A percentile compares a stretch with the other conserved stretches of the same genome.
phyloP scores from a whole-genome alignment of 1,284 basidiomycete species.

The Rhodotorula sp. region DNA sequence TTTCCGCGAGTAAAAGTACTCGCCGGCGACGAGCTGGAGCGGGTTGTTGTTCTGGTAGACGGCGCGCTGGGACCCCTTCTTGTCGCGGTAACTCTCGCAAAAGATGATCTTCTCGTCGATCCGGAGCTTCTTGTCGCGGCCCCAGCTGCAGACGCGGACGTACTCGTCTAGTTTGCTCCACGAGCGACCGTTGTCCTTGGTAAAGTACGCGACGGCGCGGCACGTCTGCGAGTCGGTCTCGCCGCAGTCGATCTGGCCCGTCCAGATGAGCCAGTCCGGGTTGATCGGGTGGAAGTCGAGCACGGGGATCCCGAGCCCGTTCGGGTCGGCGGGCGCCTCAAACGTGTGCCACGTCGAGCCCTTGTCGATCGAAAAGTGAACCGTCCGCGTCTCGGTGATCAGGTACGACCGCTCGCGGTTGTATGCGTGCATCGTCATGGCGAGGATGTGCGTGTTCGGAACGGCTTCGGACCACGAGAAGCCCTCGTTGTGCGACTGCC shows the following conservation, averaged over 20 bases:
- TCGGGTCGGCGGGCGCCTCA: constrained; percentile 67
- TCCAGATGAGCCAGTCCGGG: constrained; percentile 86
- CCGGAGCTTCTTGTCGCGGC: constrained; percentile 69
- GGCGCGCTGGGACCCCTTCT: constrained; percentile 71
- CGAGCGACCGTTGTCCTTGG: constrained; percentile 69
- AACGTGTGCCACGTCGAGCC: constrained; percentile 70
- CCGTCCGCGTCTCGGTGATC: constrained; percentile 65
- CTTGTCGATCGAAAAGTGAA: constrained; percentile 75
- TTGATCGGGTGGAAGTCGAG: constrained; percentile 81
- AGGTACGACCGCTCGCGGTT: constrained; percentile 80
- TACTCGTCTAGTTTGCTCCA: constrained; percentile 83
- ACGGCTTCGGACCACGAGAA: constrained; percentile 73
- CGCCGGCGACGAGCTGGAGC: constrained; percentile 75
- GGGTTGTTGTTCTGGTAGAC: constrained; percentile 62
- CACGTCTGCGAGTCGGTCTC: constrained; percentile 56
- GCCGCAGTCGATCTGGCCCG: constrained; percentile 69
- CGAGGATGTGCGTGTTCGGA: constrained; percentile 54
- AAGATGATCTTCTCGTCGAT: constrained; percentile 83
- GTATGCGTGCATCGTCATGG: constrained; percentile 81
- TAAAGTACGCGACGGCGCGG: constrained; percentile 69
- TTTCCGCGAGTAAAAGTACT: constrained; percentile 69
- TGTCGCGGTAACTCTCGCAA: constrained; percentile 83
- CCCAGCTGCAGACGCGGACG: constrained; percentile 90
- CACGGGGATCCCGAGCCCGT: constrained; percentile 70
- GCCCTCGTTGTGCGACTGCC: constrained; percentile 93